phyloP scores from a whole-genome alignment of 768 basidiomycete genomes.

The Serendipita sp. region DNA sequence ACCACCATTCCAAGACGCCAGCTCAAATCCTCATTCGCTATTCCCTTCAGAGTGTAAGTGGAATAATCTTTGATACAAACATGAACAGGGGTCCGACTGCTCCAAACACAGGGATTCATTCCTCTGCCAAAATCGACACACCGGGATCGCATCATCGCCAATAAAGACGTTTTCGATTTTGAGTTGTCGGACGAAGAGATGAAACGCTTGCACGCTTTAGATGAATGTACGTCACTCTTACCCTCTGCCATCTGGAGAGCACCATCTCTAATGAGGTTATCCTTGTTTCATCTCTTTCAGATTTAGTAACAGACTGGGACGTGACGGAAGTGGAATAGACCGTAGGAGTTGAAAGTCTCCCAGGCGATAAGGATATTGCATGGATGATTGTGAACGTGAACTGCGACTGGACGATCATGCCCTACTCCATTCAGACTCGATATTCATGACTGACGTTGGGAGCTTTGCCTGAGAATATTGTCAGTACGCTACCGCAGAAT shows the following conservation, averaged over 20 bases:
- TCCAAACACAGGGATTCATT: slow-evolving; percentile 24
- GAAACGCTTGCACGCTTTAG: slow-evolving; percentile 19
- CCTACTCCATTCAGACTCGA: slow-evolving; percentile 51
- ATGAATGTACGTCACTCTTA: slow-evolving; percentile 10
- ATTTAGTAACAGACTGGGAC: slow-evolving; percentile 31
- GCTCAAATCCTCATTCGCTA: slow-evolving; percentile 54
- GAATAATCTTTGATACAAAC: neutral
- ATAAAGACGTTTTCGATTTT: slow-evolving; percentile 30
- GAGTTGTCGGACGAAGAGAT: slow-evolving; percentile 27
- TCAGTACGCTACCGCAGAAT: neutral
- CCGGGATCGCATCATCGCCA: slow-evolving; percentile 24
- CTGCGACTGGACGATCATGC: slow-evolving; percentile 25
- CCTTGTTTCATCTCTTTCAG: slow-evolving; percentile 13
- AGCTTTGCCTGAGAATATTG: slow-evolving; percentile 29
- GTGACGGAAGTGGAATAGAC: slow-evolving; percentile 15
- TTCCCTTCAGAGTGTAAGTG: slow-evolving; percentile 54
- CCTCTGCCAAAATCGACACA: slow-evolving; percentile 31
- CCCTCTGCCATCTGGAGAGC: neutral
- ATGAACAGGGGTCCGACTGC: slow-evolving; percentile 24
- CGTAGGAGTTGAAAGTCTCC: neutral
- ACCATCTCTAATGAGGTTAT: neutral
- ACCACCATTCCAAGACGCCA: slow-evolving; percentile 40
- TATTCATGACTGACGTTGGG: slow-evolving; percentile 54
- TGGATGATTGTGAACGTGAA: neutral
- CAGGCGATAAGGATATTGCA: neutral